Evolutionary conservation across 2,329 filamentous ascomycete species (phyloP).

Genomic region (Ophiognomonia clavigignenti-juglandacearum): DNA sequence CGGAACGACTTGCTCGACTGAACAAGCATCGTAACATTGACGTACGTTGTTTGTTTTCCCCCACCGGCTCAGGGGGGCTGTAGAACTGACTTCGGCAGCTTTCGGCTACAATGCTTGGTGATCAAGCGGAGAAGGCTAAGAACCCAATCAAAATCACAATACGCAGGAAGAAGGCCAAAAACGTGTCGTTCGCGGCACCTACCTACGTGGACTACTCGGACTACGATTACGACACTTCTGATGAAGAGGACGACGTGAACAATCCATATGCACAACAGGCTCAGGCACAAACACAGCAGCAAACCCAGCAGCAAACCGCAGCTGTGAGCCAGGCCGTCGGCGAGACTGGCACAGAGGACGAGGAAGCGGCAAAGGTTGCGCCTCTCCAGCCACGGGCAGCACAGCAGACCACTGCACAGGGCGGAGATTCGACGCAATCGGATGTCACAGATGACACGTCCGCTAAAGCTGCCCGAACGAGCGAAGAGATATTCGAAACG

Average conservation of each 20-base stretch:
- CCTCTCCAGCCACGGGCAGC: slow-evolving; percentile 45
- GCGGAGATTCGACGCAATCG: slow-evolving; percentile 25
- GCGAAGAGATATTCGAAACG: slow-evolving; percentile 62
- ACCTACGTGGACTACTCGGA: slow-evolving; percentile 82
- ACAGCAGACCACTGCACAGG: slow-evolving; percentile 33
- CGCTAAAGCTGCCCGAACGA: slow-evolving; percentile 36
- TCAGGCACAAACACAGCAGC: slow-evolving; percentile 25
- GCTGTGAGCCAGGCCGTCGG: slow-evolving; percentile 22
- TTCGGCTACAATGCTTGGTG: slow-evolving; percentile 58
- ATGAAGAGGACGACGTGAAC: slow-evolving; percentile 60
- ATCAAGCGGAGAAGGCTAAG: slow-evolving; percentile 70
- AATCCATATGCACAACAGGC: slow-evolving; percentile 26
- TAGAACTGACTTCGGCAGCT: slow-evolving; percentile 38
- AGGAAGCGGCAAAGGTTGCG: slow-evolving; percentile 52
- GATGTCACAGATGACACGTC: slow-evolving; percentile 32
- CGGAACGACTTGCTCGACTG: slow-evolving; percentile 83
- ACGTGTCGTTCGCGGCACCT: slow-evolving; percentile 76
- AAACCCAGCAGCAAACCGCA: slow-evolving; percentile 23
- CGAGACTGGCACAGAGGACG: slow-evolving; percentile 31
- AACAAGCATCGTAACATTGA: slow-evolving; percentile 99
- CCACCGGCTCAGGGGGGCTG: neutral
- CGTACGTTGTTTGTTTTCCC: slow-evolving; percentile 56
- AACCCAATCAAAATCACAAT: slow-evolving; percentile 81
- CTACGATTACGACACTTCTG: slow-evolving; percentile 35
- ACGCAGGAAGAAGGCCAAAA: slow-evolving; percentile 76